These are phyloP conservation scores for Ustilago cynodontis DNA, from an alignment of 1,284 basidiomycete genomes.

Conservation along the genomic window DNA sequence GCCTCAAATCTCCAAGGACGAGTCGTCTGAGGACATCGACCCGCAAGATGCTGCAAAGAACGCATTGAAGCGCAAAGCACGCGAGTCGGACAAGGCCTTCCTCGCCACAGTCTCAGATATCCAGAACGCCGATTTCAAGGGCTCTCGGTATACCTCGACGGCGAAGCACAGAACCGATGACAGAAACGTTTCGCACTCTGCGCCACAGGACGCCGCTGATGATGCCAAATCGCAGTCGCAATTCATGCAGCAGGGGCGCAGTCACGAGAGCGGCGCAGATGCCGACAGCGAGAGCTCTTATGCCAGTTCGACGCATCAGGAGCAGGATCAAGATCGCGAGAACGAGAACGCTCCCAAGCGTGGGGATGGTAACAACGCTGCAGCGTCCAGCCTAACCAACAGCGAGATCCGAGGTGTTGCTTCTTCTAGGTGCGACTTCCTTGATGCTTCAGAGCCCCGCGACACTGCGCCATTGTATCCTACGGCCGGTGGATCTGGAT, in stretches of 20 bases:
- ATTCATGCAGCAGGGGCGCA: conserved; percentile 3
- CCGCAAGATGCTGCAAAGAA: conserved; percentile 34
- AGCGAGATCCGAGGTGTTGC: conserved; percentile 23
- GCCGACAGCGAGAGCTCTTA: conserved; percentile 51
- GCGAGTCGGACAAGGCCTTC: conserved; percentile 28
- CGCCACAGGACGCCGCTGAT: conserved; percentile 10
- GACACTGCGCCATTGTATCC: conserved; percentile 27
- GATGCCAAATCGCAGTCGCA: conserved; percentile 20
- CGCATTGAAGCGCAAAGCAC: conserved; percentile 32
- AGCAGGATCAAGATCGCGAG: conserved; percentile 15
- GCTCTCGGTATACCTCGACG: conserved; percentile 14
- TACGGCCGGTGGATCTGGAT: background rate
- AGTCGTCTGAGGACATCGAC: conserved; percentile 35
- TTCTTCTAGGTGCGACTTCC: conserved; percentile 39
- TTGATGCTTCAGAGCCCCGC: conserved; percentile 43
- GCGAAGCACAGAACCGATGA: conserved; percentile 20
- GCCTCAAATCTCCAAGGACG: conserved; percentile 9
- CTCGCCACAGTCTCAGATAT: background rate
- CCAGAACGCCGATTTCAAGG: background rate
- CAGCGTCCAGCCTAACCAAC: background rate
- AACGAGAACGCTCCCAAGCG: background rate
- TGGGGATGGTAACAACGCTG: background rate
- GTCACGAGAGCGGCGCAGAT: conserved; percentile 48
- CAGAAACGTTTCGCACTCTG: background rate
- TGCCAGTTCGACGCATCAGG: conserved; percentile 25